Evolutionary conservation across 2,329 filamentous ascomycete species (phyloP), one percentile per base, ranked within the genome.

Genomic region (Ascochyta fabae): DNA sequence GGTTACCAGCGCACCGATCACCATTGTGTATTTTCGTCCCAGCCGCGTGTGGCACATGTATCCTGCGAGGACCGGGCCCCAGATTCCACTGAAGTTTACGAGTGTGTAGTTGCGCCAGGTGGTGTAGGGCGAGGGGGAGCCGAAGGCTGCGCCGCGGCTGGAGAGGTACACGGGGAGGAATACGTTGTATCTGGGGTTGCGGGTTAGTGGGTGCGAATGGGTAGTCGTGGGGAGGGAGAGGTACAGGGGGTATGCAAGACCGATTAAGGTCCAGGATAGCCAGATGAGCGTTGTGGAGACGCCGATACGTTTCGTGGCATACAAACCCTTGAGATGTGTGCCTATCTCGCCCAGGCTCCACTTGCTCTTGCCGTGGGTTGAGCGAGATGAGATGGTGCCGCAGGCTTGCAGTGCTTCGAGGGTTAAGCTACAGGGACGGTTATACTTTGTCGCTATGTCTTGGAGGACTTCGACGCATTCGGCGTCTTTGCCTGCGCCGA

Each of bases 41-140:
- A 74, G 61, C 1, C 42, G 38, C 1, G 64, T 69, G 8, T 48
- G 46, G 70, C 86, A 88, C 80, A 92, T 82, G 67, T 81, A 85
- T 0, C 85, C 88, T 0, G 89, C 90, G 0, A 91, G 75, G 1
- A 92, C 80, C 0, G 90, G 89, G 0, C 88, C 88, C 24, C 86
- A 86, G 43, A 92, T 88, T 15, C 85, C 82, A 39, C 81, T 84
- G 23, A 89, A 78, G 60, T 89, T 90, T 48, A 85, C 85, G 29
- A 92, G 79, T 6, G 88, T 83, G 70, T 91, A 92, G 75, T 92
- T 90, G 48, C 89, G 83, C 87, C 88, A 92, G 1, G 81, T 85
- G 38, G 81, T 81, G 67, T 82, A 87, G 2, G 78, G 73, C 10
- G 81, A 81, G 1, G 80, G 76, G 23, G 83, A 72, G 4, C 82